phyloP scores from a whole-genome alignment of 2,329 filamentous ascomycete species.

The Parastagonospora nodorum region DNA sequence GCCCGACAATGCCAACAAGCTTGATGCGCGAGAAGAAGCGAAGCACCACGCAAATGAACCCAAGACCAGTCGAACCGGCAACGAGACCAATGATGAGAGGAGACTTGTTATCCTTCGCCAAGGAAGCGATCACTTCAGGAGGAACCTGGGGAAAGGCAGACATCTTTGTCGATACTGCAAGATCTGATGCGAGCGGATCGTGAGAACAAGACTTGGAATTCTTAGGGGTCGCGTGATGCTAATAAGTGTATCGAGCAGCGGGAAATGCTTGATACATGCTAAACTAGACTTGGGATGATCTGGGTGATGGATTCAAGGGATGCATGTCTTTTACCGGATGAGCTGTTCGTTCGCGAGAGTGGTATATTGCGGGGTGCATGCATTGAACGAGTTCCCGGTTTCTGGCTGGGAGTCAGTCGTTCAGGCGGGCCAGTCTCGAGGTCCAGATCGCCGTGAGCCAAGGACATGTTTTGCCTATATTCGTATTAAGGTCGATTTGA shows the following conservation, averaged over 20 bases:
- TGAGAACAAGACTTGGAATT: background rate
- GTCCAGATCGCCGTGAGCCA: background rate
- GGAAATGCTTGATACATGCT: too few relatives aligned
- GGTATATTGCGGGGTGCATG: slow-evolving; percentile 3
- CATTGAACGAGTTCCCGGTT: background rate
- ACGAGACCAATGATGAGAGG: slow-evolving; percentile 6
- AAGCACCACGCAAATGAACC: slow-evolving; percentile 9
- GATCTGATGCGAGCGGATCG: background rate
- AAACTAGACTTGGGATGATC: background rate
- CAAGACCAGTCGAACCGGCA: slow-evolving; percentile 7
- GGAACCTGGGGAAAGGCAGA: slow-evolving; percentile 5
- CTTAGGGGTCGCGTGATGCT: background rate
- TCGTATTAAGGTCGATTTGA: background rate
- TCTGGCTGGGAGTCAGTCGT: background rate
- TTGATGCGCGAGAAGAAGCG: slow-evolving; percentile 6
- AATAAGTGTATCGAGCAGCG: too few relatives aligned
- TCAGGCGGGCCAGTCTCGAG: background rate
- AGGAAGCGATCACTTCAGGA: slow-evolving; percentile 9
- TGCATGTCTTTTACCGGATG: background rate
- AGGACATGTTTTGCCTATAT: slow-evolving; percentile 1
- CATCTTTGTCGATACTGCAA: background rate
- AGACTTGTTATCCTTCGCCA: slow-evolving; percentile 10
- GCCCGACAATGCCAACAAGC: slow-evolving; percentile 8
- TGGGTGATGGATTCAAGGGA: background rate
- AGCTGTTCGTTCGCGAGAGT: background rate